Conservation (phyloP, 2,329 filamentous ascomycete genomes). For the Leptographium flavum region DNA sequence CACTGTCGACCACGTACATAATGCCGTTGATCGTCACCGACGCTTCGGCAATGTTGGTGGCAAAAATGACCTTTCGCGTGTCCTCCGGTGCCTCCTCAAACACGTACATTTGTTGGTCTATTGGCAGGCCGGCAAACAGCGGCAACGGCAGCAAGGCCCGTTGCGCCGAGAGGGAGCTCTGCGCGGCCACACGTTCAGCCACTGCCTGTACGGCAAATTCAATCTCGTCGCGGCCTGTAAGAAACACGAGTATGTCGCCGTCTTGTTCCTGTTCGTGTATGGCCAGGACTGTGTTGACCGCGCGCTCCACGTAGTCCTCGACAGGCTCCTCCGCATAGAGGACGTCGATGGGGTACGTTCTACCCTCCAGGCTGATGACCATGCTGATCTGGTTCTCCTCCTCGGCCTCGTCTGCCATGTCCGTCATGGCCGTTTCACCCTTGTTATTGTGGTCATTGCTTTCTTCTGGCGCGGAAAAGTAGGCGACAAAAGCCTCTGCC, state of each 20-base stretch:
- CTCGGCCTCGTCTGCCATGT: slow-evolving; percentile 5
- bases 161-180: slow-evolving; percentile 34
- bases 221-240: slow-evolving; percentile 90
- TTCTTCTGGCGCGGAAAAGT: slow-evolving; percentile 44
- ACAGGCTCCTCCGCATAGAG: slow-evolving; percentile 65
- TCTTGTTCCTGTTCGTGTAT: slow-evolving; percentile 70
- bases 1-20: slow-evolving; percentile 78
- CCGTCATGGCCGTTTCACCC: slow-evolving; percentile 8
- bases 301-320: slow-evolving; percentile 76
- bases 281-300: slow-evolving; percentile 70
- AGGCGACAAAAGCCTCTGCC: slow-evolving; percentile 69
- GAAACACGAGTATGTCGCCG: slow-evolving; percentile 81
- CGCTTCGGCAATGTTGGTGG: slow-evolving; percentile 93
- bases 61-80: slow-evolving; percentile 79
- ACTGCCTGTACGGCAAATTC: slow-evolving; percentile 69
- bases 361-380: slow-evolving; percentile 76
- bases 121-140: slow-evolving; percentile 76
- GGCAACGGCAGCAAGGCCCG: slow-evolving; percentile 54
- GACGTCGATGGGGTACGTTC: slow-evolving; percentile 77
- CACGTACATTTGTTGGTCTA: slow-evolving; percentile 88
- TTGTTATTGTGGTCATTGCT: not conserved
- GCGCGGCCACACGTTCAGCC: slow-evolving; percentile 50
- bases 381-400: slow-evolving; percentile 25
- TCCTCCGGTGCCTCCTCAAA: slow-evolving; percentile 74
- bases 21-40: slow-evolving; percentile 91